Evolutionary conservation across 768 basidiomycete species (phyloP).

Genomic region (Collybia sordida): DNA sequence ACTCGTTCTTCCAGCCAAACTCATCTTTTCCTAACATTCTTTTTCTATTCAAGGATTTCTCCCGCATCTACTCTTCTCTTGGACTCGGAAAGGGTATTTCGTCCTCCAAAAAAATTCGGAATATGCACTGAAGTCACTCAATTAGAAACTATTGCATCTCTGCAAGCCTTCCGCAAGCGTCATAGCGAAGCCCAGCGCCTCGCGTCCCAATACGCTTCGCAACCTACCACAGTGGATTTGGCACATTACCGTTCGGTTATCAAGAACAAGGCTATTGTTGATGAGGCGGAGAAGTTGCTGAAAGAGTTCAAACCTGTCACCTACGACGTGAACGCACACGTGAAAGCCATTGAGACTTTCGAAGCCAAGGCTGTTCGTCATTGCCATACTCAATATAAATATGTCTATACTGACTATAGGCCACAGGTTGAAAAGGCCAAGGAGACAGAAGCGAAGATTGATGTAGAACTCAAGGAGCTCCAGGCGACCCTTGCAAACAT

Average conservation of each 20-base stretch:
- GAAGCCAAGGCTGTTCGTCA: slow-evolving; percentile 85
- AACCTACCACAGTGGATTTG: slow-evolving; percentile 86
- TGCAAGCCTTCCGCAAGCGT: slow-evolving; percentile 97
- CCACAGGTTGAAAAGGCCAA: slow-evolving; percentile 81
- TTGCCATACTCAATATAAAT: slow-evolving; percentile 4
- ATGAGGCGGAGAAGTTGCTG: slow-evolving; percentile 89
- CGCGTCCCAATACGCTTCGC: slow-evolving; percentile 56
- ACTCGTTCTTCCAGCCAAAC: slow-evolving; percentile 10
- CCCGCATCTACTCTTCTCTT: slow-evolving; percentile 78
- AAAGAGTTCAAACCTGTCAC: slow-evolving; percentile 91
- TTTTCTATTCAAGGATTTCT: slow-evolving; percentile 61
- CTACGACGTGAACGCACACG: slow-evolving; percentile 85
- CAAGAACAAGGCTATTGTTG: slow-evolving; percentile 90
- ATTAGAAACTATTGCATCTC: slow-evolving; percentile 83
- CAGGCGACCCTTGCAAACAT: slow-evolving; percentile 95
- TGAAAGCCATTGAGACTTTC: slow-evolving; percentile 96
- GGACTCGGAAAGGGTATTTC: slow-evolving; percentile 84
- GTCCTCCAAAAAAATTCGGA: background rate
- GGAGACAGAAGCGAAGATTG: slow-evolving; percentile 88
- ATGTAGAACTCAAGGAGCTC: slow-evolving; percentile 87
- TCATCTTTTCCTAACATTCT: background rate
- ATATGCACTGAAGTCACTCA: slow-evolving; percentile 1
- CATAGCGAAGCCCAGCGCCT: slow-evolving; percentile 85
- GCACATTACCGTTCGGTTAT: slow-evolving; percentile 87
- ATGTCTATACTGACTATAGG: background rate